Base-by-base conservation (phyloP, 2,329 filamentous ascomycete species). In the Fusarium redolens region DNA sequence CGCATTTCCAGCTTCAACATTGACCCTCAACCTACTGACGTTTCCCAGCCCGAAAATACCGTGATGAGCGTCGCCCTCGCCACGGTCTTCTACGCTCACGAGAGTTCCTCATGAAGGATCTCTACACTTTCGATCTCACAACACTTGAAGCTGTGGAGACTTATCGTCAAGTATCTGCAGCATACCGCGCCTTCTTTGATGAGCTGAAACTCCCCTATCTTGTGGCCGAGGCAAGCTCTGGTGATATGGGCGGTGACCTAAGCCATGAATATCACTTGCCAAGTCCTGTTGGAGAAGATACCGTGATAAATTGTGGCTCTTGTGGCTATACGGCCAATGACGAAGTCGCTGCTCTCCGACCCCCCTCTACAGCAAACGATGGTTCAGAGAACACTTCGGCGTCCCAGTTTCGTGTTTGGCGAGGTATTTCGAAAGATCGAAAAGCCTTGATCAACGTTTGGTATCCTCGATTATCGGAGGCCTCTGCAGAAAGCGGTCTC, bases 101-200 rank as follows among this genome's bases (percentile, higher is more conserved):
- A 69, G 96, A 99, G 78, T 99, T 99, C 77, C 84, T 94, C 75
- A 99, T 99, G 96, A 99, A 99, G 82, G 96, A 99, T 81, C 88
- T 99, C 2, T 99, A 99, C 81, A 98, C 95, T 0, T 99, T 99
- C 78, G 96, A 99, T 78, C 84, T 87, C 40, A 92, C 87, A 7
- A 80, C 86, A 1, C 83, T 88, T 31, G 84, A 89, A n/a, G 96
- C 96, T 3, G 84, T 95, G n/a, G 83, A 88, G 55, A 97, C 96
- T 0, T 99, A 99, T 75, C 82, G 89, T 11, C 84, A 91, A 45
- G 94, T 97, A 5, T 90, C 92, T 55, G 81, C 82, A 41, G 92
- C 92, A 4, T 99, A 99, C 79, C 86, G 85, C 17, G 87, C 87
- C 22, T 88, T 99, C 56, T 97, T 99, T 77, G 84, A 93, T 48